Conservation (phyloP, 495 filamentous ascomycete species). For the Annulohypoxylon nitens region DNA sequence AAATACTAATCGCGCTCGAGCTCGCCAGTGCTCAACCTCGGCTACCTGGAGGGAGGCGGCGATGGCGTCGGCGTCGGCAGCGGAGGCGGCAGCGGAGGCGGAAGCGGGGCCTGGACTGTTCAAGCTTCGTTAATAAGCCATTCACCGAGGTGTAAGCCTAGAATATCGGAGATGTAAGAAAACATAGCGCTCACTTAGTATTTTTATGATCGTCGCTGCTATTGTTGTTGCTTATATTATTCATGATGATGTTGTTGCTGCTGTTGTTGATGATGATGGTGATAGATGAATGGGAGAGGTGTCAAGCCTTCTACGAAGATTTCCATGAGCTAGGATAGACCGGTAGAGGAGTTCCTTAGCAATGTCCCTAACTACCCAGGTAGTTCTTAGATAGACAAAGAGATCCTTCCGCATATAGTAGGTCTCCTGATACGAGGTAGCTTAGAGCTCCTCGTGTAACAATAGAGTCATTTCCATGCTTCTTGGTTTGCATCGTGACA, state of each 20-base stretch:
- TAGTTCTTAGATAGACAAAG: too few relatives aligned
- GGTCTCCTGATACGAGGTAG: too few relatives aligned
- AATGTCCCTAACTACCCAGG: too few relatives aligned
- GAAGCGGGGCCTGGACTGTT: not conserved
- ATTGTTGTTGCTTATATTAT: not conserved
- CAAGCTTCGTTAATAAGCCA: not conserved
- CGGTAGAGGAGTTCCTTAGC: too few relatives aligned
- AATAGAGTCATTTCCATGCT: too few relatives aligned
- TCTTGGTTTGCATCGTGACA: too few relatives aligned
- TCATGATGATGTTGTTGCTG: not conserved
- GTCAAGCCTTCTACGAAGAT: too few relatives aligned
- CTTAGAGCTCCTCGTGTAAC: too few relatives aligned
- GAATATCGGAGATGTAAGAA: conserved; percentile 2
- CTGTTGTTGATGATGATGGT: not conserved
- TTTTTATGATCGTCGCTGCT: not conserved
- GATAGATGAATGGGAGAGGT: not conserved
- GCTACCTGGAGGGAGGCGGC: not conserved
- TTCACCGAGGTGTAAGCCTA: not conserved
- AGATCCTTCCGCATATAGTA: too few relatives aligned
- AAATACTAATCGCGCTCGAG: not conserved
- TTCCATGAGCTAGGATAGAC: too few relatives aligned
- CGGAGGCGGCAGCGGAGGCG: too few relatives aligned
- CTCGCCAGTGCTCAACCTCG: not conserved
- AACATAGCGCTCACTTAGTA: not conserved
- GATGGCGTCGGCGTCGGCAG: not conserved